These are phyloP conservation scores for Paratinospora sagittata DNA, from an alignment of 164 flowering plant genomes.

Conservation along the genomic window DNA sequence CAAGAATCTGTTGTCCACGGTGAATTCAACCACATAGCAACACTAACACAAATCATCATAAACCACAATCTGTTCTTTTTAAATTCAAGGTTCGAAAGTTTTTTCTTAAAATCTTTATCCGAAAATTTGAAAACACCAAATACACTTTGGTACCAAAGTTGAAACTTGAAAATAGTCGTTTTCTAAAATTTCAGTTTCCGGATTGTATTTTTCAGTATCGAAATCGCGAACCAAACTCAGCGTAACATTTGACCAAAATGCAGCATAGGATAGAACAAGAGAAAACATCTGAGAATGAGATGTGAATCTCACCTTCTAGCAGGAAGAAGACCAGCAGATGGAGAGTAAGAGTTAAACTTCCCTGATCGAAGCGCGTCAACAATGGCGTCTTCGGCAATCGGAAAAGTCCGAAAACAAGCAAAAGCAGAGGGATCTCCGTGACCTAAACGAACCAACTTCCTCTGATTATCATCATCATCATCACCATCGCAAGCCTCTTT, in stretches of 20 bases:
- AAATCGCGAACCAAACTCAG: too few relatives aligned
- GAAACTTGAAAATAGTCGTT: too few relatives aligned
- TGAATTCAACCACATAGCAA: too few relatives aligned
- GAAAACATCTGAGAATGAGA: background rate
- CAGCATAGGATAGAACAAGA: background rate
- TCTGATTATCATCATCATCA: constrained; percentile 24
- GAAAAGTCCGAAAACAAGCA: constrained; percentile 27
- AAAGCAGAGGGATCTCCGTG: constrained; percentile 59
- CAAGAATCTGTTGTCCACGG: too few relatives aligned
- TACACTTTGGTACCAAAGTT: too few relatives aligned
- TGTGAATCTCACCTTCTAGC: constrained; percentile 18
- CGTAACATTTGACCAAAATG: too few relatives aligned
- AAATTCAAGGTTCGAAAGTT: too few relatives aligned
- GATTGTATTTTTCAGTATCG: too few relatives aligned
- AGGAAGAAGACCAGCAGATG: constrained; percentile 13
- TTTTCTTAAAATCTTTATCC: too few relatives aligned
- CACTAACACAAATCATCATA: too few relatives aligned
- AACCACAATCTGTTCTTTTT: too few relatives aligned
- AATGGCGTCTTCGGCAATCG: constrained; percentile 31
- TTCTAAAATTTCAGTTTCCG: background rate
- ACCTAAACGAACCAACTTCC: constrained; percentile 40
- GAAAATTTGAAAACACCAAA: too few relatives aligned
- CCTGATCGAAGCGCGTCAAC: constrained; percentile 25
- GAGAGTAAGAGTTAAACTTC: constrained; percentile 27
- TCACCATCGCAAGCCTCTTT: constrained; percentile 18